phyloP scores from a whole-genome alignment of 495 filamentous ascomycete genomes.

The Daldinia vernicosa region DNA sequence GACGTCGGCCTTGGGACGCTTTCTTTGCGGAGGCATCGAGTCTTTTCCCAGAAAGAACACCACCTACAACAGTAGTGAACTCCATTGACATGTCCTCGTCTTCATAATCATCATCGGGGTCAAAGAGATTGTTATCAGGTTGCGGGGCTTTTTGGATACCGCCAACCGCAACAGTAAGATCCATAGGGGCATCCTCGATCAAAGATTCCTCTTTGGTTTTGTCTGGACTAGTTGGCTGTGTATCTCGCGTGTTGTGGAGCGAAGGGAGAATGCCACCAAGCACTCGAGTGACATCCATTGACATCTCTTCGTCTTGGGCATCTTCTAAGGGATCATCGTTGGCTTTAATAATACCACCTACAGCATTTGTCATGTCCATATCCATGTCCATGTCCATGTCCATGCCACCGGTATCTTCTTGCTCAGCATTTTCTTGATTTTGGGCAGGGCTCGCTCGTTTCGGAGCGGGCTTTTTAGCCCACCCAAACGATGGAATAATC shows the following conservation, averaged over 20 bases:
- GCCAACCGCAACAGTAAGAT: slow-evolving; percentile 79
- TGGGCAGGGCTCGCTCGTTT: slow-evolving; percentile 18
- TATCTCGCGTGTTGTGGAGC: slow-evolving; percentile 38
- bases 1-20: slow-evolving; percentile 36
- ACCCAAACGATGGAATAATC: slow-evolving; percentile 72
- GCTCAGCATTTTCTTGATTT: slow-evolving; percentile 31
- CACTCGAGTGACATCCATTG: slow-evolving; percentile 85
- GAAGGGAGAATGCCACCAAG: slow-evolving; percentile 82
- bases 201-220: slow-evolving; percentile 44
- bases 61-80: slow-evolving; percentile 77
- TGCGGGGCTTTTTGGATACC: slow-evolving; percentile 57
- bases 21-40: slow-evolving; percentile 30
- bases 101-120: slow-evolving; percentile 43
- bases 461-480: slow-evolving; percentile 51
- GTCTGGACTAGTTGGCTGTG: slow-evolving; percentile 40
- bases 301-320: slow-evolving; percentile 67
- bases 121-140: slow-evolving; percentile 42
- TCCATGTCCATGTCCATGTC: slow-evolving; percentile 57
- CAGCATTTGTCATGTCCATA: slow-evolving; percentile 63
- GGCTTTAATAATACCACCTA: slow-evolving; percentile 65
- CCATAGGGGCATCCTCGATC: slow-evolving; percentile 67
- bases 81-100: slow-evolving; percentile 85
- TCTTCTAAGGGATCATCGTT: slow-evolving; percentile 39
- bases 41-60: slow-evolving; percentile 60
- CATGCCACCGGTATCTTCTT: slow-evolving; percentile 46